phyloP scores from a whole-genome alignment of 495 filamentous ascomycete genomes.

The Penicillium verhagenii region DNA sequence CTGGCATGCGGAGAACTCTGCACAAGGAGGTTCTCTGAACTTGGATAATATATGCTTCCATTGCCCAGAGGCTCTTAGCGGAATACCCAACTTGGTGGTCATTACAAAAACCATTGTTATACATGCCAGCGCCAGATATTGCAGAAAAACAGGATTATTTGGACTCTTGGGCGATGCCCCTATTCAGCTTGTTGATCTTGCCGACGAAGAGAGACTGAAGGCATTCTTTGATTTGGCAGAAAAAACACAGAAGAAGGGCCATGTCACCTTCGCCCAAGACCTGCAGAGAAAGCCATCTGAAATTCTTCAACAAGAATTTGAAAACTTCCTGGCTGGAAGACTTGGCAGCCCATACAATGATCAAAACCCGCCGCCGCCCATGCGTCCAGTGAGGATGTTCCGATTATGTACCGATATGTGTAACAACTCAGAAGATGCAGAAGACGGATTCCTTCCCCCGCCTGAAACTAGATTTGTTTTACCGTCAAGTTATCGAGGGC shows the following conservation, averaged over 20 bases:
- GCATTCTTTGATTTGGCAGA: neutral
- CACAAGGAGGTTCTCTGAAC: neutral
- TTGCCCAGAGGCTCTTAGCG: neutral
- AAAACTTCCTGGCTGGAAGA: too few relatives aligned
- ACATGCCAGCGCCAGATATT: neutral
- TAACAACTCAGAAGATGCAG: neutral
- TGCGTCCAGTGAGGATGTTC: neutral
- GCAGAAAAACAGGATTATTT: neutral
- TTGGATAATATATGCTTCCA: neutral
- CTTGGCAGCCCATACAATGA: too few relatives aligned
- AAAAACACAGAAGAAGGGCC: neutral
- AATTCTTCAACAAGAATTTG: neutral
- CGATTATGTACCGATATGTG: neutral
- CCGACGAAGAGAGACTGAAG: neutral
- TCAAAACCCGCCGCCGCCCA: neutral
- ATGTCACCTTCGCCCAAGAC: neutral
- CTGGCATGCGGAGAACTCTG: neutral
- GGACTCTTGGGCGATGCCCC: neutral
- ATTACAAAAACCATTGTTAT: neutral
- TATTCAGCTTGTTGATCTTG: neutral
- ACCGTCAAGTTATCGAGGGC: neutral
- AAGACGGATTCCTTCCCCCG: neutral
- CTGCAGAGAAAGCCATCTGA: neutral
- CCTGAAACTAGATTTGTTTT: neutral
- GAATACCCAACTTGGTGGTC: neutral